Percentiles rank a stretch among this genome's conserved stretches.
phyloP scores from a whole-genome alignment of 2,329 filamentous ascomycete species.

The Saccharata proteae region DNA sequence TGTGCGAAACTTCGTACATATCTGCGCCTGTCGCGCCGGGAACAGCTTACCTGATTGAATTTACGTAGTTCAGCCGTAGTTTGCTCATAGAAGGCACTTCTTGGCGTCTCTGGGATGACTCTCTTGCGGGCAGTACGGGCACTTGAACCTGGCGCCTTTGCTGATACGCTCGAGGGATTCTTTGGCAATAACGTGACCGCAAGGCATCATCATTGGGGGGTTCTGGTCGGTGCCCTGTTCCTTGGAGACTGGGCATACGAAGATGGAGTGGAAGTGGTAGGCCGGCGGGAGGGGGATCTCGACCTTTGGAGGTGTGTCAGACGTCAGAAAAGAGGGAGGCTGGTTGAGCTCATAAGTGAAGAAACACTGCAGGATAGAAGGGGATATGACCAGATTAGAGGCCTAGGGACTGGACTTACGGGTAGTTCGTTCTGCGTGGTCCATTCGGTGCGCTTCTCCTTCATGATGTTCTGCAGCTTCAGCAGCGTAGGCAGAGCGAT shows the following conservation, averaged over 20 bases:
- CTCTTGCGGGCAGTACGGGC: constrained; percentile 87
- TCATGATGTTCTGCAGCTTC: constrained; percentile 80
- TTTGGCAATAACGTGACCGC: constrained; percentile 83
- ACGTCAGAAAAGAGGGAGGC: too few relatives aligned
- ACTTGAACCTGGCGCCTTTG: constrained; percentile 78
- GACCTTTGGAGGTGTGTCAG: constrained; percentile 29
- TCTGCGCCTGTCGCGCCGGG: too few relatives aligned
- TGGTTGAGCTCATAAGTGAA: too few relatives aligned
- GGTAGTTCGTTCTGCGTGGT: constrained; percentile 83
- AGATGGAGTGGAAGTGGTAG: constrained; percentile 83
- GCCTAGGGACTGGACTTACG: constrained; percentile 47
- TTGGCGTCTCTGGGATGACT: constrained; percentile 64
- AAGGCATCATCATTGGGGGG: constrained; percentile 93
- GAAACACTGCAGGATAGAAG: too few relatives aligned
- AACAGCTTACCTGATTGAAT: too few relatives aligned
- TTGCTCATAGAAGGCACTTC: constrained; percentile 56
- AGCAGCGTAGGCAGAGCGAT: constrained; percentile 82
- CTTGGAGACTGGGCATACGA: constrained; percentile 94
- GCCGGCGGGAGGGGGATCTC: constrained; percentile 53
- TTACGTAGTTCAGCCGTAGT: too few relatives aligned
- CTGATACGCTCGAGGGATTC: constrained; percentile 71
- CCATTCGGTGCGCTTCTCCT: constrained; percentile 86
- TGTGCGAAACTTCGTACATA: too few relatives aligned
- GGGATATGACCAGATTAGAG: constrained; percentile 2
- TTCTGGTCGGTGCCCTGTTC: constrained; percentile 90